These are phyloP conservation scores for Endoconidiophora laricicola DNA, from an alignment of 2,329 filamentous ascomycete species.

Conservation along the genomic window DNA sequence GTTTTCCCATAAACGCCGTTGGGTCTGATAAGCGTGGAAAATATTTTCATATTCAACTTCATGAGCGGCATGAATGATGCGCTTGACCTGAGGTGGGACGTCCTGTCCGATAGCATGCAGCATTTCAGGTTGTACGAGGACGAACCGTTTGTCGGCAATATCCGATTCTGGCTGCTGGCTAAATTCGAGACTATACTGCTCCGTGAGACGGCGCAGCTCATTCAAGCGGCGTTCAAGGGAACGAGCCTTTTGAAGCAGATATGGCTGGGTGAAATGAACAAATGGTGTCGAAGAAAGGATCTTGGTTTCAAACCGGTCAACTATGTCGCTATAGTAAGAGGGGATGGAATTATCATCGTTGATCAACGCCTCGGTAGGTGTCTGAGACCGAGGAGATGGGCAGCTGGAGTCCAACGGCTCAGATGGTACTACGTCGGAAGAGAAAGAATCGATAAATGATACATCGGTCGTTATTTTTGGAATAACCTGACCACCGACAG, in stretches of 20 bases:
- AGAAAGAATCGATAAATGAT: no score
- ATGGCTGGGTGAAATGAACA: slow-evolving; percentile 86
- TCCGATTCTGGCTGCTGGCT: slow-evolving; percentile 24
- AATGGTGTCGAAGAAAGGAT: slow-evolving; percentile 91
- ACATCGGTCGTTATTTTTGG: no score
- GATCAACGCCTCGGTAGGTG: no score
- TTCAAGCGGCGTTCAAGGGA: slow-evolving; percentile 76
- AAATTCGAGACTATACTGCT: slow-evolving; percentile 32
- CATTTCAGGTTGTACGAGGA: slow-evolving; percentile 90
- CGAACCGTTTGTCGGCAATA: slow-evolving; percentile 49
- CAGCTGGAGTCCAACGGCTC: no score
- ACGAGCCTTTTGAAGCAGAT: slow-evolving; percentile 78
- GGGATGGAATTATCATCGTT: slow-evolving; percentile 60
- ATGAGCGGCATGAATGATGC: slow-evolving; percentile 86
- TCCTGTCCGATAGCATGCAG: slow-evolving; percentile 68
- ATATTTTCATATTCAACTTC: slow-evolving; percentile 95
- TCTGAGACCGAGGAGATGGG: no score
- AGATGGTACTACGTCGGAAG: no score
- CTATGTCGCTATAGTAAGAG: slow-evolving; percentile 88
- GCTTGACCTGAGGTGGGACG: slow-evolving; percentile 73
- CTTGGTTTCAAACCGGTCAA: slow-evolving; percentile 82
- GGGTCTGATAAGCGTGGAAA: slow-evolving; percentile 80
- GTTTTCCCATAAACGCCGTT: slow-evolving; percentile 90
- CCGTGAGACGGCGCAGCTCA: slow-evolving; percentile 66
- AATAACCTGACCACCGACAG: no score